Evolutionary conservation across 225 moss, liverwort and hornwort genomes (phyloP).

Genomic region (Marchantia polymorpha): DNA sequence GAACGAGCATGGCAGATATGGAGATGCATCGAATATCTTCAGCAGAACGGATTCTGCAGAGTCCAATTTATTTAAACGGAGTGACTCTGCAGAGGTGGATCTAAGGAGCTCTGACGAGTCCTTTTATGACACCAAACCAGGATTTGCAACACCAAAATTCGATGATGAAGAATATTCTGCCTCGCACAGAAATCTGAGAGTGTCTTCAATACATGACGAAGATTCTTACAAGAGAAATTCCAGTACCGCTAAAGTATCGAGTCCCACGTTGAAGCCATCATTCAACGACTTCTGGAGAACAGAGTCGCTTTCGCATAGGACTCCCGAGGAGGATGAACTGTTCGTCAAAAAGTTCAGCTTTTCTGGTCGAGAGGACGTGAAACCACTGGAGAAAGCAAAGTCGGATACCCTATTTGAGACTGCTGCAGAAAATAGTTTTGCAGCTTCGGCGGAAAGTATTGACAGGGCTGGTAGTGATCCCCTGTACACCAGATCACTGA

Average conservation of each 20-base stretch:
- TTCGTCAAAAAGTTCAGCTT: slow-evolving; percentile 8
- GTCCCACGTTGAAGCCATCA: slow-evolving; percentile 16
- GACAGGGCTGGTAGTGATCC: slow-evolving; percentile 27
- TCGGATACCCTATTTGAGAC: slow-evolving; percentile 18
- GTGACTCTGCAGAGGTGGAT: slow-evolving; percentile 28
- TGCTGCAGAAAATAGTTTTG: slow-evolving; percentile 3
- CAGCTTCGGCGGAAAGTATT: slow-evolving; percentile 8
- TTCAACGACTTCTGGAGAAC: slow-evolving; percentile 27
- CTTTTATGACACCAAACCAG: slow-evolving; percentile 37
- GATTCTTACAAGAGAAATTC: slow-evolving; percentile 13
- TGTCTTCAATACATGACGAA: slow-evolving; percentile 2
- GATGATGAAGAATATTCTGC: slow-evolving; percentile 38
- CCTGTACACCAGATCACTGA: neutral
- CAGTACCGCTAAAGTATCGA: slow-evolving; percentile 7
- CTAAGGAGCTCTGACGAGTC: slow-evolving; percentile 37
- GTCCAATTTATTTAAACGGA: slow-evolving; percentile 29
- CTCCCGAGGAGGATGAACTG: slow-evolving; percentile 8
- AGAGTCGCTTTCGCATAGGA: slow-evolving; percentile 4
- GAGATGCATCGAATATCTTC: slow-evolving; percentile 27
- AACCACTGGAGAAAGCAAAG: slow-evolving; percentile 17
- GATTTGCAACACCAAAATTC: slow-evolving; percentile 41
- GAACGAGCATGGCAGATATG: slow-evolving; percentile 21
- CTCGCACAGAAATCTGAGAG: neutral
- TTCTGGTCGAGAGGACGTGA: slow-evolving; percentile 7
- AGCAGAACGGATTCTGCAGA: slow-evolving; percentile 29